A percentile compares a stretch with the other conserved stretches of the same genome.
Conservation (phyloP, 805 yeast species). For the Candida dajiaensis region DNA sequence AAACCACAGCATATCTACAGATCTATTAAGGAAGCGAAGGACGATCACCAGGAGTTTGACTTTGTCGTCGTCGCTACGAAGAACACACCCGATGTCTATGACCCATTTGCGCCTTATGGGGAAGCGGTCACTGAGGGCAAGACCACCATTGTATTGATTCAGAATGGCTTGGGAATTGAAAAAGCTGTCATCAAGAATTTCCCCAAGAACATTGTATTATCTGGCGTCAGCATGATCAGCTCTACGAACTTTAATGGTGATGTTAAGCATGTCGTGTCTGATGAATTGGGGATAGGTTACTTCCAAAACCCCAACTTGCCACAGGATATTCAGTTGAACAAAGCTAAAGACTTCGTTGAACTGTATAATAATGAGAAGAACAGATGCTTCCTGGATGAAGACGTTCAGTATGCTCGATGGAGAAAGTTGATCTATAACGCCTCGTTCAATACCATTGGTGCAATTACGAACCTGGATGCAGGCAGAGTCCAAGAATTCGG, state of each 20-base stretch:
- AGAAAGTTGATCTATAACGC: conserved; percentile 67
- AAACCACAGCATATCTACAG: conserved; percentile 39
- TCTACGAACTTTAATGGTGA: conserved; percentile 42
- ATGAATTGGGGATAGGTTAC: conserved; percentile 40
- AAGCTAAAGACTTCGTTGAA: conserved; percentile 38
- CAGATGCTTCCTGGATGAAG: conserved; percentile 32
- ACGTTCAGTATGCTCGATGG: conserved; percentile 53
- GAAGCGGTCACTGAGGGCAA: conserved; percentile 40
- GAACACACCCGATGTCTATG: conserved; percentile 57
- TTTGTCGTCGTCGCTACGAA: conserved; percentile 57
- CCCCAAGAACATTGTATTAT: conserved; percentile 45
- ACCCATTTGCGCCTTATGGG: conserved; percentile 43
- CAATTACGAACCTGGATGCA: conserved; percentile 53
- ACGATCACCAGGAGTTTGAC: conserved; percentile 35
- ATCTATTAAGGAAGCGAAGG: conserved; percentile 27
- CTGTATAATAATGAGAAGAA: conserved; percentile 42
- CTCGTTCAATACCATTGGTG: conserved; percentile 55
- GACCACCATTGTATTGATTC: conserved; percentile 48
- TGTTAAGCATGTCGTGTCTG: conserved; percentile 42
- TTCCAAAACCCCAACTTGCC: conserved; percentile 35
- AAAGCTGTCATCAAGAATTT: conserved; percentile 42
- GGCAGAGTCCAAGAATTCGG: conserved; percentile 46
- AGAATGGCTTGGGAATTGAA: conserved; percentile 61
- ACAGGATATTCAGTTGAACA: conserved; percentile 20
- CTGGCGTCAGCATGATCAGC: conserved; percentile 61